Base-by-base conservation (phyloP, 768 basidiomycete species). In the Lactarius trivialis region DNA sequence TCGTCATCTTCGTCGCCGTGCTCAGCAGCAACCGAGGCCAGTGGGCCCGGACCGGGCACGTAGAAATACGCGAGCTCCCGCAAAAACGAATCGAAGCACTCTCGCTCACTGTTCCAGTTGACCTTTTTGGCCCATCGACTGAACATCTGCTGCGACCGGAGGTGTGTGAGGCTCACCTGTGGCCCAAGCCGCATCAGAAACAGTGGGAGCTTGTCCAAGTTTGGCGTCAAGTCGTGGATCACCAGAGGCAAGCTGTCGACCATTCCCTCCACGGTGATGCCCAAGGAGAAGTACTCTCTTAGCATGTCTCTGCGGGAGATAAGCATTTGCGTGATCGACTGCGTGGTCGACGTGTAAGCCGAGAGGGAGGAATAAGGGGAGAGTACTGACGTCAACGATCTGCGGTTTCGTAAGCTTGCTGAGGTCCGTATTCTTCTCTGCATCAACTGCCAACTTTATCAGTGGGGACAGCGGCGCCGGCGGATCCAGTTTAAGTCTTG, bases 41-140 rank as follows among this genome's bases (percentile, higher is more conserved):
- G 69, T 0, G 71, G 60, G 1, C 79, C 68, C 3, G 82, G 83
- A 43, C 85, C 82, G 1, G 93, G 90, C 0, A 85, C 81, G 72
- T 97, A 93, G 75, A 98, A 98, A 71, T 84, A 91, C 2, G 94
- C 93, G 7, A 99, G 78, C 72, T 99, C 97, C 37, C 86, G 85
- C 32, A 96, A 77, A 71, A 98, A 89, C 0, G 85, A 81, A 21
- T 82, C 80, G 70, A 99, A 98, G 70, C 97, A 99, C 61, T 84
- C 87, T 32, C 77, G 77, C 71, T 99, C 97, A 0, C 81, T 79
- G 21, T 80, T 79, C 97, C 97, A 99, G 69, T 94, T 79, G 30
- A 98, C 93, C 90, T 30, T 30, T 98, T 19, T 28, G 36, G 24
- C n/a, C 19, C 59, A 59, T 33, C 56, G 34, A 30, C 51, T 41